These are phyloP conservation scores for Claviceps fusiformis DNA, from an alignment of 2,329 filamentous ascomycete genomes.

Conservation along the genomic window DNA sequence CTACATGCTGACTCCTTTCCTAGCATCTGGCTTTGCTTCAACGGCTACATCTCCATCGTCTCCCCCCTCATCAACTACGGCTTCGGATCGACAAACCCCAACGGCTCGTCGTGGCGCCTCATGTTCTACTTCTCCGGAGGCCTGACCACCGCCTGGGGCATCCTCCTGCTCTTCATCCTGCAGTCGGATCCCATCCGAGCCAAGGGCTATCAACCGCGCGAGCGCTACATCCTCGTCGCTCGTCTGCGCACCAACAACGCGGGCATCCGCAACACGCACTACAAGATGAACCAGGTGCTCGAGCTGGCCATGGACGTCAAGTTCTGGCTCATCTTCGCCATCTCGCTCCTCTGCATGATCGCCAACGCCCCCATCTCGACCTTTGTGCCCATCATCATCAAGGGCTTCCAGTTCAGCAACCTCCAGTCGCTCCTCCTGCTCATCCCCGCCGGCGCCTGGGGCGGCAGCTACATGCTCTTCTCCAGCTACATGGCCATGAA, in stretches of 20 bases:
- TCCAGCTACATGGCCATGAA: neutral
- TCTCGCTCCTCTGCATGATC: conserved; percentile 27
- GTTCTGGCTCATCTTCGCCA: conserved; percentile 42
- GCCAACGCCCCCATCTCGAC: conserved; percentile 32
- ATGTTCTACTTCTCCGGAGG: conserved; percentile 47
- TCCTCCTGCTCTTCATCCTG: conserved; percentile 41
- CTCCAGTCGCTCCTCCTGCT: conserved; percentile 31
- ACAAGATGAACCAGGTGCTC: conserved; percentile 30
- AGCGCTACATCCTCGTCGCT: conserved; percentile 30
- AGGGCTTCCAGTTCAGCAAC: conserved; percentile 16
- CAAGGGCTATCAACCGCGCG: conserved; percentile 36
- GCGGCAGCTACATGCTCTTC: neutral
- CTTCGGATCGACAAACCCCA: conserved; percentile 39
- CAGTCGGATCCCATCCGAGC: conserved; percentile 50
- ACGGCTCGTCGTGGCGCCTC: conserved; percentile 39
- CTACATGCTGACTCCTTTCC: neutral
- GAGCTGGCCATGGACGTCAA: conserved; percentile 23
- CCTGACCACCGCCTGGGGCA: conserved; percentile 37
- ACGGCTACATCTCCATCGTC: conserved; percentile 48
- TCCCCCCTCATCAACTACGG: conserved; percentile 46
- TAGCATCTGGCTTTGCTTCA: conserved; percentile 21
- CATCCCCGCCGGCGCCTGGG: conserved; percentile 30
- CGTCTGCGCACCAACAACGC: conserved; percentile 14
- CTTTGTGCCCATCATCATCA: conserved; percentile 15
- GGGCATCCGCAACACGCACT: conserved; percentile 14